These are phyloP conservation scores for Nigrospora osmanthi DNA, from an alignment of 2,329 filamentous ascomycete genomes.

Conservation along the genomic window DNA sequence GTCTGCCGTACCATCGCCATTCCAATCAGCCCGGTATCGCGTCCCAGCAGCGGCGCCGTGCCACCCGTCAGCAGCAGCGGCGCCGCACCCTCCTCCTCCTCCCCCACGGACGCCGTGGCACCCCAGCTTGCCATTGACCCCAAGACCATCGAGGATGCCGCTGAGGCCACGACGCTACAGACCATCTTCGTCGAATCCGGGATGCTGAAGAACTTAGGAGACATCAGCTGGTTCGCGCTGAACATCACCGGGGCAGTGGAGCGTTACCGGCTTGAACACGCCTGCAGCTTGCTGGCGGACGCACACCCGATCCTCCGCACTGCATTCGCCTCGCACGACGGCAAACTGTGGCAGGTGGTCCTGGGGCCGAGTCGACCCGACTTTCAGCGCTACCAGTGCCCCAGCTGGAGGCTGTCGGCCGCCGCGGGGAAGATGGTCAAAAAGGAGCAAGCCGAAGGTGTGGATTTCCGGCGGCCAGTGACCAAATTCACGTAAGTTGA, in stretches of 20 bases:
- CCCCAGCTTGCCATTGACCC: constrained; percentile 33
- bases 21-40: constrained; percentile 8
- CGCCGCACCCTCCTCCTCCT: background rate
- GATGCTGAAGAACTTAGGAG: constrained; percentile 33
- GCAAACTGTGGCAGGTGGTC: constrained; percentile 40
- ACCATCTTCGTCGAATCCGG: constrained; percentile 38
- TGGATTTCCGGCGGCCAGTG: constrained; percentile 33
- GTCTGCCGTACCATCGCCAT: constrained; percentile 25
- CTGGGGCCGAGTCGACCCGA: constrained; percentile 32
- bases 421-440: constrained; percentile 32
- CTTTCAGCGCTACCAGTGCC: constrained; percentile 34
- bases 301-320: constrained; percentile 47
- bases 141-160: constrained; percentile 36
- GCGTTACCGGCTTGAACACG: constrained; percentile 33
- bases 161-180: constrained; percentile 40
- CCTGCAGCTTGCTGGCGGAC: constrained; percentile 33
- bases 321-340: constrained; percentile 38
- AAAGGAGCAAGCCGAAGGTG: constrained; percentile 29
- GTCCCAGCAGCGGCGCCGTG: background rate
- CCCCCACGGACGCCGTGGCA: constrained; percentile 19
- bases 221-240: constrained; percentile 40
- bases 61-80: background rate
- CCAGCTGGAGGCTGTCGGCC: constrained; percentile 28
- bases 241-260: constrained; percentile 36
- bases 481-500: constrained; percentile 38